These are phyloP conservation scores for Carpinus fangiana DNA, from an alignment of 306 rosid genomes.

Conservation along the genomic window DNA sequence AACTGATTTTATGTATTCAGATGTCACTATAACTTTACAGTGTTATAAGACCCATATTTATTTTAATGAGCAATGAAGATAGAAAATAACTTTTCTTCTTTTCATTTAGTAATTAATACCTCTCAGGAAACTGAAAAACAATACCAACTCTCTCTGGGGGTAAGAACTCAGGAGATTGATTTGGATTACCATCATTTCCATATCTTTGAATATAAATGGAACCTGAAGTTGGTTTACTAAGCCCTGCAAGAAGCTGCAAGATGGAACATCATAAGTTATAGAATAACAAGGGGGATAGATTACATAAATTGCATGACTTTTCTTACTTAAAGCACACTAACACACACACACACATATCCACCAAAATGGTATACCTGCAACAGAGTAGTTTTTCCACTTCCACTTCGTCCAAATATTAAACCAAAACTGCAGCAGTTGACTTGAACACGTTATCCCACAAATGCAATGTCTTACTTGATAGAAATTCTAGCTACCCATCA, in stretches of 20 bases:
- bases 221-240: conserved; percentile 84
- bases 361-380: conserved; percentile 57
- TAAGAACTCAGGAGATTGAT: conserved; percentile 55
- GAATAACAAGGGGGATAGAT: conserved; percentile 1
- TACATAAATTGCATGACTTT: conserved; percentile 8
- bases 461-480: conserved; percentile 4
- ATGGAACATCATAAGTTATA: conserved; percentile 2
- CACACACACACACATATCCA: neutral
- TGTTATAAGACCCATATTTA: neutral
- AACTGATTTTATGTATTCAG: conserved; percentile 3
- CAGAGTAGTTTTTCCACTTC: conserved; percentile 93
- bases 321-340: conserved; percentile 14
- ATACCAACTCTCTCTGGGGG: conserved; percentile 82
- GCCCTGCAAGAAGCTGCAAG: conserved; percentile 83
- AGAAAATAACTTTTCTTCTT: conserved; percentile 7
- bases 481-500: neutral
- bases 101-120: conserved; percentile 45
- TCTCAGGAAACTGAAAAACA: conserved; percentile 96
- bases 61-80: conserved; percentile 10
- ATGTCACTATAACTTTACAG: conserved; percentile 16
- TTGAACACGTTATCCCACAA: conserved; percentile 26
- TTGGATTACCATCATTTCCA: conserved; percentile 65
- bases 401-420: conserved; percentile 83
- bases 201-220: conserved; percentile 70
- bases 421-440: conserved; percentile 68